A percentile compares a stretch with the other conserved stretches of the same genome.
Conservation (phyloP, 164 flowering plant species). For the Santalum album region DNA sequence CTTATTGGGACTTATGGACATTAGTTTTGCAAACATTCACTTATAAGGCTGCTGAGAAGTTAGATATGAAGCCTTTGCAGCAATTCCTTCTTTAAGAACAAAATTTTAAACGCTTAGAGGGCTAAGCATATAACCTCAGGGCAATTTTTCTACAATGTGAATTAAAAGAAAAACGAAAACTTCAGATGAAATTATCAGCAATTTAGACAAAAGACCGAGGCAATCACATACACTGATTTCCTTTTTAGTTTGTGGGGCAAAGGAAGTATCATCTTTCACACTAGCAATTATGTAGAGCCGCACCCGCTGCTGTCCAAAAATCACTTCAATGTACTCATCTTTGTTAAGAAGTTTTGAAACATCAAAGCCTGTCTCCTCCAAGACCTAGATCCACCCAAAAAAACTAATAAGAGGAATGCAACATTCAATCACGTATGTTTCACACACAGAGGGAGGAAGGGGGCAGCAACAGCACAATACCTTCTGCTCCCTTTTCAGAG, state of each 20-base stretch:
- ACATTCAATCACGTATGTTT: too few relatives aligned
- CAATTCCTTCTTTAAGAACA: neutral
- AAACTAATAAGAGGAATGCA: too few relatives aligned
- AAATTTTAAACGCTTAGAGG: neutral
- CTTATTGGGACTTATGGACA: too few relatives aligned
- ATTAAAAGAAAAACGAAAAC: too few relatives aligned
- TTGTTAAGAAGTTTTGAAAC: slow-evolving; percentile 58
- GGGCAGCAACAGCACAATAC: too few relatives aligned
- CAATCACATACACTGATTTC: slow-evolving; percentile 82
- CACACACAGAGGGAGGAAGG: too few relatives aligned
- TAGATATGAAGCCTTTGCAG: neutral
- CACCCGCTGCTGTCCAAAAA: slow-evolving; percentile 86
- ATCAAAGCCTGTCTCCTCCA: slow-evolving; percentile 95
- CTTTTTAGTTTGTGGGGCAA: slow-evolving; percentile 96
- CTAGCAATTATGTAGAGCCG: slow-evolving; percentile 81
- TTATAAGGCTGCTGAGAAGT: neutral
- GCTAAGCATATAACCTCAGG: too few relatives aligned
- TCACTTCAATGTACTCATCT: slow-evolving; percentile 68
- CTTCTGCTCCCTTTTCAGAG: too few relatives aligned
- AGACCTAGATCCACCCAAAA: slow-evolving; percentile 42
- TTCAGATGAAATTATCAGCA: neutral
- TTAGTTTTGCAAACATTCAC: too few relatives aligned
- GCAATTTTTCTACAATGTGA: too few relatives aligned
- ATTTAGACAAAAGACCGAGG: neutral
- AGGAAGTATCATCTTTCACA: slow-evolving; percentile 76